These are phyloP conservation scores for Salvia rosmarinus DNA, from an alignment of 257 asterid genomes.

Conservation along the genomic window DNA sequence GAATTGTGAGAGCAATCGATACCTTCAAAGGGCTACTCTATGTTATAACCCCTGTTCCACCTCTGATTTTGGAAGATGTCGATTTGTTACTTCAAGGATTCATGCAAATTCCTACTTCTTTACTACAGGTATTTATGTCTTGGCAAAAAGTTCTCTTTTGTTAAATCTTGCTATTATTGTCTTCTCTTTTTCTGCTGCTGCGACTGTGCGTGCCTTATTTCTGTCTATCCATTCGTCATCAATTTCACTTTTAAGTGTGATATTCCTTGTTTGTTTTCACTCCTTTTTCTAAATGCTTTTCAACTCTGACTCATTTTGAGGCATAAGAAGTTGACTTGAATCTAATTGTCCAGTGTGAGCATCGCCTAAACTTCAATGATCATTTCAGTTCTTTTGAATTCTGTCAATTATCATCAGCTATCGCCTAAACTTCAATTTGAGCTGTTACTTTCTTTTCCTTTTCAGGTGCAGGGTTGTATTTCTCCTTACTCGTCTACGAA, in stretches of 20 bases:
- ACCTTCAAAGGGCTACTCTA: conserved; percentile 58
- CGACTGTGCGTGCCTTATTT: not conserved
- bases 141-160: not conserved
- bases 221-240: not conserved
- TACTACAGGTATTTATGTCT: conserved; percentile 66
- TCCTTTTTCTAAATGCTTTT: not conserved
- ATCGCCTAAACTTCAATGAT: too few species aligned
- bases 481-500: conserved; percentile 85
- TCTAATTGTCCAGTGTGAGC: too few species aligned
- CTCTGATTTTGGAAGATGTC: conserved; percentile 65
- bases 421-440: not conserved
- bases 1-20: conserved; percentile 86
- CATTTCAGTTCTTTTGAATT: not conserved
- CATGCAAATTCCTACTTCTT: conserved; percentile 70
- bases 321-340: not conserved
- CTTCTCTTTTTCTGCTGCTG: not conserved
- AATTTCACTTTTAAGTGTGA: not conserved
- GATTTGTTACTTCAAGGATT: conserved; percentile 86
- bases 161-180: not conserved
- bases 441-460: not conserved
- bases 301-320: not conserved
- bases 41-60: conserved; percentile 83
- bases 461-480: conserved; percentile 83
- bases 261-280: not conserved
- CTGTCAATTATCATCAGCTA: not conserved